Conservation (phyloP, 1,139 yeast genomes). For the Pichia sp. region DNA sequence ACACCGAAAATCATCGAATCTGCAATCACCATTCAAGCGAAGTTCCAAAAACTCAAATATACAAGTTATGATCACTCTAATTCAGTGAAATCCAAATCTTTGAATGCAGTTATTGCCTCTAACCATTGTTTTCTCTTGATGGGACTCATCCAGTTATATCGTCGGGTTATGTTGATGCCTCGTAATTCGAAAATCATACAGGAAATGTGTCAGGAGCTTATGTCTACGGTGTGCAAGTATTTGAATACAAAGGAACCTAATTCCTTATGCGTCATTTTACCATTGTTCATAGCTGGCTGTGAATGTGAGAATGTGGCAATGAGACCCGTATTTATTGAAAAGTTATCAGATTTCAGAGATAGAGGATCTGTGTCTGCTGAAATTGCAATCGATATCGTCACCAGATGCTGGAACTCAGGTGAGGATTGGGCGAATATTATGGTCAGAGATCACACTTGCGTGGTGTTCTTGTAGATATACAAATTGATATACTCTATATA, state of each 20-base stretch:
- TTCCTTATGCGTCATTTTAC: constrained; percentile 48
- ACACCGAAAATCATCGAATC: constrained; percentile 34
- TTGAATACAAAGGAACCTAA: constrained; percentile 44
- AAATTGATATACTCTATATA: neutral
- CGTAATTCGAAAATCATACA: constrained; percentile 40
- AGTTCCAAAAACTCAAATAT: constrained; percentile 27
- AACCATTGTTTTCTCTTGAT: constrained; percentile 48
- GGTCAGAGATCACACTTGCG: constrained; percentile 36
- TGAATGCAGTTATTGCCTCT: constrained; percentile 39
- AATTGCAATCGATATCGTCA: constrained; percentile 43
- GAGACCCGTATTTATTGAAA: constrained; percentile 32
- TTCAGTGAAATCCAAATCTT: constrained; percentile 6
- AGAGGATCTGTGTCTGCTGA: constrained; percentile 46
- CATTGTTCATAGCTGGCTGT: constrained; percentile 54
- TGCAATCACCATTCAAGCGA: constrained; percentile 42
- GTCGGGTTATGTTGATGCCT: constrained; percentile 47
- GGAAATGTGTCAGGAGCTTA: constrained; percentile 39
- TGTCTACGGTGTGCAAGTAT: constrained; percentile 29
- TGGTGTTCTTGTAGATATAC: constrained; percentile 35
- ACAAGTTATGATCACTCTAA: constrained; percentile 17
- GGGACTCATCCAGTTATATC: constrained; percentile 50
- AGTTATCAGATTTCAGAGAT: constrained; percentile 34
- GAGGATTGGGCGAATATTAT: constrained; percentile 53
- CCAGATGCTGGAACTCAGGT: constrained; percentile 49
- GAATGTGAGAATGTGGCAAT: constrained; percentile 37